These are phyloP conservation scores for Ophiosphaerella narmari DNA, from an alignment of 2,329 filamentous ascomycete genomes.

Conservation along the genomic window DNA sequence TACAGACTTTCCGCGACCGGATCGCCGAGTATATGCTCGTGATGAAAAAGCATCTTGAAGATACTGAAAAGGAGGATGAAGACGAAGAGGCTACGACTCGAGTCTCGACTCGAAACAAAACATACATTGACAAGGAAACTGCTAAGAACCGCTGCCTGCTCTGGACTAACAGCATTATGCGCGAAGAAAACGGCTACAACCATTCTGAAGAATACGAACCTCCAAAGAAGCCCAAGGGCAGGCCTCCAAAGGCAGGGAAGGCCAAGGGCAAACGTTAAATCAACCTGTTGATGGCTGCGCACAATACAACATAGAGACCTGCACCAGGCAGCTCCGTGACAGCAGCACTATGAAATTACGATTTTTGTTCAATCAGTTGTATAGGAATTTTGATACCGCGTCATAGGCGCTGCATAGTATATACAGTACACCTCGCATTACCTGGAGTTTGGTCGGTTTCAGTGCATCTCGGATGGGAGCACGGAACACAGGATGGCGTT, in stretches of 20 bases:
- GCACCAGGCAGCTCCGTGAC: background rate
- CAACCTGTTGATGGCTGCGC: background rate
- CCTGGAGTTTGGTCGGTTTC: constrained; percentile 20
- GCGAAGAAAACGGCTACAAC: constrained; percentile 62
- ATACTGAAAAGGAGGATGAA: constrained; percentile 54
- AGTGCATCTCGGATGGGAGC: constrained; percentile 1
- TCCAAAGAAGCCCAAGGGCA: constrained; percentile 53
- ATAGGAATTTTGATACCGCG: constrained; percentile 28
- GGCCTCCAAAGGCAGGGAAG: constrained; percentile 33
- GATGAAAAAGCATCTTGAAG: constrained; percentile 72
- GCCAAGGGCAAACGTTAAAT: constrained; percentile 32
- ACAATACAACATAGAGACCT: background rate
- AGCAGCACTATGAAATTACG: constrained; percentile 14
- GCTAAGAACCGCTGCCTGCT: constrained; percentile 63
- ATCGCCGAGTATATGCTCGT: constrained; percentile 81
- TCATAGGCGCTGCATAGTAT: constrained; percentile 12
- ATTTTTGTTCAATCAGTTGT: constrained; percentile 21
- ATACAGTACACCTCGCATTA: constrained; percentile 15
- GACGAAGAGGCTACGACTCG: constrained; percentile 56
- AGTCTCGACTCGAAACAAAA: constrained; percentile 67
- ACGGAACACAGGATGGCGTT: background rate
- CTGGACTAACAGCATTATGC: constrained; percentile 68
- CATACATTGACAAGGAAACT: constrained; percentile 59
- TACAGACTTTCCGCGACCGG: constrained; percentile 73
- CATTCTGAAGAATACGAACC: constrained; percentile 61